These are phyloP conservation scores for Cucumis melo DNA, from an alignment of 306 rosid species.

Conservation along the genomic window DNA sequence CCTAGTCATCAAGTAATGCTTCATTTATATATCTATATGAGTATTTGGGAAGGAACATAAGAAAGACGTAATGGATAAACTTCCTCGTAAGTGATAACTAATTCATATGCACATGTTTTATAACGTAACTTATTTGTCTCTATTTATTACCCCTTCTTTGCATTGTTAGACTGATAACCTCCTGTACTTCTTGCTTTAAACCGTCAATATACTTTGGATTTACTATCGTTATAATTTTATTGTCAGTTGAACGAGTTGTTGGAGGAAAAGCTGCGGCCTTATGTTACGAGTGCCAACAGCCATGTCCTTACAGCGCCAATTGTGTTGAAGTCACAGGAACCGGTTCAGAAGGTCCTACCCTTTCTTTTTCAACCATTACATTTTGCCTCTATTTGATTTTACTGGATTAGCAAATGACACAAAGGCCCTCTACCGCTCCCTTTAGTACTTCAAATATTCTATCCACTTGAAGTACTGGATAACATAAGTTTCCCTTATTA, in stretches of 20 bases:
- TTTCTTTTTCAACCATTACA: background rate
- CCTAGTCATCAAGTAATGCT: background rate
- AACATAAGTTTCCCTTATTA: background rate
- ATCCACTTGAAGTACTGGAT: background rate
- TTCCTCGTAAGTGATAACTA: background rate
- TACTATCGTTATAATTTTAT: constrained; percentile 8
- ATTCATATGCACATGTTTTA: background rate
- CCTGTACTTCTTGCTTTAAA: background rate
- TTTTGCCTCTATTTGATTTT: background rate
- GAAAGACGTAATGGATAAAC: background rate
- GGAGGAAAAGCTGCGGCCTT: constrained; percentile 72
- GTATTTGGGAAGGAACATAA: background rate
- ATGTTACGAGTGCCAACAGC: constrained; percentile 30
- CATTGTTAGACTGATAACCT: background rate
- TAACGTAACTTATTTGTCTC: background rate
- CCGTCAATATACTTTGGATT: background rate
- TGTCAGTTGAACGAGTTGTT: constrained; percentile 68
- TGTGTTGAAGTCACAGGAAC: constrained; percentile 36
- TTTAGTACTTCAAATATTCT: background rate
- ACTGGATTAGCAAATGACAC: background rate
- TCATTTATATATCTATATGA: background rate
- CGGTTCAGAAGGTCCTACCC: constrained; percentile 45
- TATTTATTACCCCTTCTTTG: background rate
- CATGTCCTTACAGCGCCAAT: constrained; percentile 60
- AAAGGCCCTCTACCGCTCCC: background rate